A percentile compares a stretch with the other conserved stretches of the same genome.
Evolutionary conservation across 2,329 filamentous ascomycete genomes (phyloP).

Genomic region (Aspergillus carbonarius): DNA sequence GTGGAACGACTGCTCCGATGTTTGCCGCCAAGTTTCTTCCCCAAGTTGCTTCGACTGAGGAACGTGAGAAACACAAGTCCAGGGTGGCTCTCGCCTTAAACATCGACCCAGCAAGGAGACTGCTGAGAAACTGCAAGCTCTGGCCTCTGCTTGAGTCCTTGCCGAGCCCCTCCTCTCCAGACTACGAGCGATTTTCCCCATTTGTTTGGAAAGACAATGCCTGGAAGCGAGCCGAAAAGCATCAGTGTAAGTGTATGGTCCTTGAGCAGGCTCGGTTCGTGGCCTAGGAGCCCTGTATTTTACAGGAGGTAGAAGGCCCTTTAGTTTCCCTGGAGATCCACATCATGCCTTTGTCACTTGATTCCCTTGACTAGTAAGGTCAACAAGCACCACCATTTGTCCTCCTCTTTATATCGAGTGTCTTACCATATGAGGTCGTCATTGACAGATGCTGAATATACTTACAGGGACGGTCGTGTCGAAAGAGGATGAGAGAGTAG

Average conservation of each 20-base stretch:
- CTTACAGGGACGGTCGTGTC: constrained; percentile 21
- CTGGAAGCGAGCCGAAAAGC: constrained; percentile 36
- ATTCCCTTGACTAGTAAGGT: neutral
- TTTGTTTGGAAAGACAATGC: constrained; percentile 42
- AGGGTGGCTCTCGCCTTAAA: constrained; percentile 77
- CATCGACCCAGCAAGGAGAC: constrained; percentile 67
- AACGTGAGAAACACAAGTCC: constrained; percentile 67
- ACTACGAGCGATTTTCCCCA: constrained; percentile 33
- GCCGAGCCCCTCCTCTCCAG: constrained; percentile 25
- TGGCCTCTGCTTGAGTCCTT: constrained; percentile 21
- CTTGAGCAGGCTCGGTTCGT: neutral
- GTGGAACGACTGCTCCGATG: constrained; percentile 69
- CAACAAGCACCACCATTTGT: neutral
- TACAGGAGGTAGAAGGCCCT: neutral
- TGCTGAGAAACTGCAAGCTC: constrained; percentile 58
- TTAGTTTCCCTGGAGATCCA: neutral
- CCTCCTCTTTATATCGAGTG: neutral
- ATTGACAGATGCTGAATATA: neutral
- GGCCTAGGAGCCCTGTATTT: neutral
- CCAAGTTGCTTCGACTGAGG: constrained; percentile 54
- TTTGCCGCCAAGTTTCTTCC: constrained; percentile 59
- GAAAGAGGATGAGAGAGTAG: constrained; percentile 39
- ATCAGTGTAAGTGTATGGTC: constrained; percentile 33
- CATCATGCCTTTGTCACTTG: neutral
- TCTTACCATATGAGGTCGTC: neutral